phyloP scores from a whole-genome alignment of 352 stramenopile species.

The Phytophthora europaea region DNA sequence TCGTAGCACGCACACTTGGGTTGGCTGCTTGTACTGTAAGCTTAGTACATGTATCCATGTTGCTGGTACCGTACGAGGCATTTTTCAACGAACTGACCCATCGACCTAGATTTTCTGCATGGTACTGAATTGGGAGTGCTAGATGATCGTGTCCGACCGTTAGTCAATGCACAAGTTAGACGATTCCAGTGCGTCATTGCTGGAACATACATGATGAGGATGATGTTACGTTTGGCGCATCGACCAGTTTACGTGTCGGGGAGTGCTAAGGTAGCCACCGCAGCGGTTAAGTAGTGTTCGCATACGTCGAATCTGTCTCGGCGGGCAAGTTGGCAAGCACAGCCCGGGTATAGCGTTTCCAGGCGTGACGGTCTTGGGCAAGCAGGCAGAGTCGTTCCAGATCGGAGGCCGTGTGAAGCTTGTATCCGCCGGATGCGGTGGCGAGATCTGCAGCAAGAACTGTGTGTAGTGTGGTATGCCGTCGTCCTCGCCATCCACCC shows the following conservation, averaged over 20 bases:
- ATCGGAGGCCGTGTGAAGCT: background rate
- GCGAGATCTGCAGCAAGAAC: background rate
- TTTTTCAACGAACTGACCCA: too few relatives aligned
- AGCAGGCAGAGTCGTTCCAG: background rate
- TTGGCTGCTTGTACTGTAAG: background rate
- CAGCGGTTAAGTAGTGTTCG: too few relatives aligned
- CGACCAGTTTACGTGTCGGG: background rate
- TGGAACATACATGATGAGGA: background rate
- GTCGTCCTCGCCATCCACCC: background rate
- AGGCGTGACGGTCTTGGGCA: background rate
- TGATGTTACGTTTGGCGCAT: background rate
- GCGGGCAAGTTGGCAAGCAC: background rate
- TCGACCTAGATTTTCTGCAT: too few relatives aligned
- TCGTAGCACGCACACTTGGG: background rate
- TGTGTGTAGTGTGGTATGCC: background rate
- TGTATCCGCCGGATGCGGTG: background rate
- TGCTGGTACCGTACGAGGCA: background rate
- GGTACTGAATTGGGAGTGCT: too few relatives aligned
- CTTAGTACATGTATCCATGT: background rate
- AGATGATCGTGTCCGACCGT: too few relatives aligned
- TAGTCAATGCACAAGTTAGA: too few relatives aligned
- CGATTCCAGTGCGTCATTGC: too few relatives aligned
- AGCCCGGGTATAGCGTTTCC: background rate
- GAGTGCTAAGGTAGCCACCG: background rate
- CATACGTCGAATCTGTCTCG: background rate